These are phyloP conservation scores for Colletotrichum trifolii DNA, from an alignment of 2,329 filamentous ascomycete genomes.

Conservation along the genomic window DNA sequence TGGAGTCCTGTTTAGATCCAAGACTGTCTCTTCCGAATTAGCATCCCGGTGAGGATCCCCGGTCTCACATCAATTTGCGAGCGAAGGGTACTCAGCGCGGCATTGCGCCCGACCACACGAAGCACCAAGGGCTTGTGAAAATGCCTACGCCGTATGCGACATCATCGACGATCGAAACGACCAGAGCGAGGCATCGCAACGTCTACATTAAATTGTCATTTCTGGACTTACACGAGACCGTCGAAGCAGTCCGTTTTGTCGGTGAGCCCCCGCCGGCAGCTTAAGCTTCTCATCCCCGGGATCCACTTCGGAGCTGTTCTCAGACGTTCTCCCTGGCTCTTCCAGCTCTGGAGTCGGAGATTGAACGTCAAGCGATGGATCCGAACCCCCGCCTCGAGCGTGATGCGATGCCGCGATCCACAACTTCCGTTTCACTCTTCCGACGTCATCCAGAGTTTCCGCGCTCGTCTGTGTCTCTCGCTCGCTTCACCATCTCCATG, in stretches of 20 bases:
- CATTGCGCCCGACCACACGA: constrained; percentile 11
- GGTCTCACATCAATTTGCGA: constrained; percentile 26
- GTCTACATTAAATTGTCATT: constrained; percentile 13
- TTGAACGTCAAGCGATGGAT: constrained; percentile 36
- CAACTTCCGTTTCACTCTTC: constrained; percentile 34
- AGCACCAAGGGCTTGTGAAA: constrained; percentile 9
- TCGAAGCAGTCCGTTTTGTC: constrained; percentile 22
- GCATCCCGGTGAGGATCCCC: constrained; percentile 38
- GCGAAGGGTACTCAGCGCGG: constrained; percentile 33
- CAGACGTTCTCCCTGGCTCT: constrained; percentile 25
- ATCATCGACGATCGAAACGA: constrained; percentile 21
- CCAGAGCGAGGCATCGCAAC: constrained; percentile 4
- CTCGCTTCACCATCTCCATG: not conserved
- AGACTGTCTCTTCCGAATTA: constrained; percentile 31
- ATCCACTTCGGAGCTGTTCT: constrained; percentile 32
- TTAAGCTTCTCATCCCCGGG: constrained; percentile 33
- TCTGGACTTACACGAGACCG: constrained; percentile 18
- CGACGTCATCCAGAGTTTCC: constrained; percentile 33
- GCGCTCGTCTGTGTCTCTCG: constrained; percentile 16
- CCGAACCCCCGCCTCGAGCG: constrained; percentile 27
- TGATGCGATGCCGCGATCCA: constrained; percentile 35
- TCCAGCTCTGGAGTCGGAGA: constrained; percentile 35
- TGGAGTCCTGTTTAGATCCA: constrained; percentile 22
- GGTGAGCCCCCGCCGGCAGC: constrained; percentile 30
- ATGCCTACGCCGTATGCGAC: constrained; percentile 8